Evolutionary conservation across 1,139 yeast genomes (phyloP), one percentile per base, ranked within the genome.

Genomic region (Yamadazyma songkhlaensis): DNA sequence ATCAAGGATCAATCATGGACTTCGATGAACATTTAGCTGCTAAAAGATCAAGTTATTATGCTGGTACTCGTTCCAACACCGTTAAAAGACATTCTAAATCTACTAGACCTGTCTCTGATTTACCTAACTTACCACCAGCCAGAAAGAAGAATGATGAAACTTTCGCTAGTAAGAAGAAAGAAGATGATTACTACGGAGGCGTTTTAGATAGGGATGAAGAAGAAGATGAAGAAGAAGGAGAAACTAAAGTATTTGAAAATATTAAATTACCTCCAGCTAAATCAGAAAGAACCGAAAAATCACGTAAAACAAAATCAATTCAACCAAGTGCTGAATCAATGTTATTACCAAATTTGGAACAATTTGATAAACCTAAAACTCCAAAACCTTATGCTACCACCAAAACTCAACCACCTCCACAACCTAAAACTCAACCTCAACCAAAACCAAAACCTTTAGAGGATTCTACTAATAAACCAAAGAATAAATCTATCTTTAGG

Each of bases 401-500:
- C 11, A 60, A 59, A 22, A n/a, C 37, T 10, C 15, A 20, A 31
- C 26, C 43, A 15, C 30, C 34, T 29, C 43, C 46, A 21, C 34
- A 36, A 37, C 45, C 50, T 29, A 15, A 17, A 23, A n/a, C 39
- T 21, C 27, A 36, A 34, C 29, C 22, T 34, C n/a, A 32, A 24
- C 12, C 28, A 13, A 25, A 36, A 37, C 42, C 49, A 11, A 43
- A 35, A 36, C 51, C 51, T 8, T 48, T 47, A 37, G 56, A 48
- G 27, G 51, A 54, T 54, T 25, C 53, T 46, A 37, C 62, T 50
- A 43, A 43, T 45, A 38, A 47, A 43, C 51, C 57, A 8, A 62
- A 73, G 48, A 67, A 67, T 50, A 57, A 64, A 44, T 69, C 80
- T 0, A 77, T 83, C 46, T 81, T 83, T 63, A 66, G 88, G 48